Percentiles rank a stretch among this genome's conserved stretches.
phyloP scores from a whole-genome alignment of 306 rosid species.

The Citrullus colocynthis region DNA sequence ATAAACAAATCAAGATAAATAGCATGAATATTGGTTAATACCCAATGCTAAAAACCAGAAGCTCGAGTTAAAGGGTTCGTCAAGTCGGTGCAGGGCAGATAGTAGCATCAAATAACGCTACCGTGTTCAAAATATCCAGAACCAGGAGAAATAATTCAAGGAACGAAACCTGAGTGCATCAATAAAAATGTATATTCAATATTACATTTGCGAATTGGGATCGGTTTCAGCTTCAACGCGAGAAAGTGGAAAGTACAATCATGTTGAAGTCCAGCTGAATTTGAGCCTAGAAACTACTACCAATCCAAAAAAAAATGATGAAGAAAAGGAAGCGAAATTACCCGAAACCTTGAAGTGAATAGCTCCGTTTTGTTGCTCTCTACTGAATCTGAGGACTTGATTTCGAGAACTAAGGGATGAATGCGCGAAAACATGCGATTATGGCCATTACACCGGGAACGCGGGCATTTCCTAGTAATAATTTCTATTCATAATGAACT shows the following conservation, averaged over 20 bases:
- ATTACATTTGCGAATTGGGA: neutral
- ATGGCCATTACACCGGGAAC: neutral
- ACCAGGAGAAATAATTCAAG: neutral
- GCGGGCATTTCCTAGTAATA: neutral
- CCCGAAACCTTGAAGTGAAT: constrained; percentile 6
- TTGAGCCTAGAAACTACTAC: neutral
- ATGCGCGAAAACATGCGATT: neutral
- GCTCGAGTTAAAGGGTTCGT: neutral
- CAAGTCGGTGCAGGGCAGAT: neutral
- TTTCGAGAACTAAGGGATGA: neutral
- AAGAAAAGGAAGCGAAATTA: neutral
- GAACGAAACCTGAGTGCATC: neutral
- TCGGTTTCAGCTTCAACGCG: neutral
- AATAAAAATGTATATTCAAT: neutral
- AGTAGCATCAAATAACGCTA: neutral
- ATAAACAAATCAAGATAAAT: neutral
- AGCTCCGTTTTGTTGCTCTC: neutral
- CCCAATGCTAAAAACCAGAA: neutral
- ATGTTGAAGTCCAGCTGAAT: neutral
- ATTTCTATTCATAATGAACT: neutral
- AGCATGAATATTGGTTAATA: neutral
- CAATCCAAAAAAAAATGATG: too few relatives aligned
- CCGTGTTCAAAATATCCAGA: neutral
- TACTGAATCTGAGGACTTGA: neutral
- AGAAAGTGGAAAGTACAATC: neutral